Percentiles rank a stretch among this genome's conserved stretches.
These are phyloP conservation scores for Coniochaeta hoffmannii DNA, from an alignment of 2,329 filamentous ascomycete species.

Conservation along the genomic window DNA sequence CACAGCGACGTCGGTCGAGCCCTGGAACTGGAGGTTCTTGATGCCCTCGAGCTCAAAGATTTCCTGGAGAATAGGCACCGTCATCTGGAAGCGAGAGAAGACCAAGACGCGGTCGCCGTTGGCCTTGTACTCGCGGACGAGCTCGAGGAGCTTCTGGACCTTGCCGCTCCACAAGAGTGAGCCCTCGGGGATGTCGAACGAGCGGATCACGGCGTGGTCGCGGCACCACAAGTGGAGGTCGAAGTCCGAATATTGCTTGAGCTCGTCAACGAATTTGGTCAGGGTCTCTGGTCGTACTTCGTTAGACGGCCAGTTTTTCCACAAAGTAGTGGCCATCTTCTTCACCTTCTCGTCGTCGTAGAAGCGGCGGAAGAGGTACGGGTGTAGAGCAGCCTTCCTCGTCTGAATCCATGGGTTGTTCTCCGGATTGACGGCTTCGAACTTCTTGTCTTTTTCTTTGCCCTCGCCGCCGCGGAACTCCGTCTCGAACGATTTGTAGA, in stretches of 20 bases:
- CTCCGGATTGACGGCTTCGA: slow-evolving; percentile 37
- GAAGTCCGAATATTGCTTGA: slow-evolving; percentile 55
- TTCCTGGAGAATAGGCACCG: slow-evolving; percentile 83
- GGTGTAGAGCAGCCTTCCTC: slow-evolving; percentile 86
- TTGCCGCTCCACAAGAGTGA: slow-evolving; percentile 68
- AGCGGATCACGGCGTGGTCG: slow-evolving; percentile 46
- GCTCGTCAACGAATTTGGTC: slow-evolving; percentile 45
- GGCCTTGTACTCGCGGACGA: slow-evolving; percentile 64
- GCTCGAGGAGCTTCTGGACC: slow-evolving; percentile 68
- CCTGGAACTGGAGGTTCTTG: slow-evolving; percentile 78
- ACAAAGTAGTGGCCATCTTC: slow-evolving; percentile 70
- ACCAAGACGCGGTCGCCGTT: slow-evolving; percentile 84
- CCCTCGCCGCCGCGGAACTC: slow-evolving; percentile 57
- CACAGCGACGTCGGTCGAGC: slow-evolving; percentile 70
- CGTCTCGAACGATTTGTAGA: slow-evolving; percentile 61
- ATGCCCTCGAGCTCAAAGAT: slow-evolving; percentile 69
- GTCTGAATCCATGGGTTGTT: slow-evolving; percentile 83
- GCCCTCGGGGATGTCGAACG: slow-evolving; percentile 45
- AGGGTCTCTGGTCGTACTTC: slow-evolving; percentile 46
- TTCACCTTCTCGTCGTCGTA: slow-evolving; percentile 69
- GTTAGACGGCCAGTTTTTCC: slow-evolving; percentile 56
- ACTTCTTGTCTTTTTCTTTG: slow-evolving; percentile 43
- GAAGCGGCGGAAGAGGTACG: slow-evolving; percentile 74
- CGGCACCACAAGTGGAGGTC: slow-evolving; percentile 59
- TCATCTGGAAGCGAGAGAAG: slow-evolving; percentile 88